phyloP scores from a whole-genome alignment of 2,329 filamentous ascomycete species.

The Microdochium trichocladiopsis region DNA sequence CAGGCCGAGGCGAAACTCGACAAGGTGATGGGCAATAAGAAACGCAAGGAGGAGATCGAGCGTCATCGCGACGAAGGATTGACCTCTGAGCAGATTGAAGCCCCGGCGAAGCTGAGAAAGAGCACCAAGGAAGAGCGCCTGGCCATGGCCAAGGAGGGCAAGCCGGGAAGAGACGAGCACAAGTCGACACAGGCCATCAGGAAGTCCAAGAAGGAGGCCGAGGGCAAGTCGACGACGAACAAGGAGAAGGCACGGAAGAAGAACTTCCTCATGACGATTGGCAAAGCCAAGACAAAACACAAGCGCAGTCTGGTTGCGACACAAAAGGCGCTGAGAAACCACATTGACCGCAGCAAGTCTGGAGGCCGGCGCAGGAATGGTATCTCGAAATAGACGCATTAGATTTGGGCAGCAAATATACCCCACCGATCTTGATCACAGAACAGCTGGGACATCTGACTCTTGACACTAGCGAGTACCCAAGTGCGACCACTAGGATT shows the following conservation, averaged over 20 bases:
- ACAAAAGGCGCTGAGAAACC: constrained; percentile 69
- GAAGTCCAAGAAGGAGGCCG: constrained; percentile 77
- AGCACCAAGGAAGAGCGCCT: constrained; percentile 84
- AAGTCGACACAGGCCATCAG: constrained; percentile 78
- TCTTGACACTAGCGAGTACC: too few species aligned
- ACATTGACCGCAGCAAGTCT: constrained; percentile 75
- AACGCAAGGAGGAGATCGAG: constrained; percentile 39
- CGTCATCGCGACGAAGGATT: constrained; percentile 82
- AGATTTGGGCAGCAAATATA: neutral
- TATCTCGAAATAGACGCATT: constrained; percentile 6
- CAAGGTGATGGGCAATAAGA: constrained; percentile 46
- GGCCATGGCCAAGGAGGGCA: constrained; percentile 74
- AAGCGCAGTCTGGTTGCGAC: constrained; percentile 90
- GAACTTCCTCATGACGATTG: constrained; percentile 97
- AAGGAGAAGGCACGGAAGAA: constrained; percentile 95
- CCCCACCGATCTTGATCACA: neutral
- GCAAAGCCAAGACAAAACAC: constrained; percentile 92
- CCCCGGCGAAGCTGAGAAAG: constrained; percentile 74
- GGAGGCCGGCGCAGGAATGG: constrained; percentile 76
- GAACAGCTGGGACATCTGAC: neutral
- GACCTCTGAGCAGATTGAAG: constrained; percentile 87
- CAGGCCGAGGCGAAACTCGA: constrained; percentile 67
- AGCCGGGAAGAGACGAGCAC: constrained; percentile 70
- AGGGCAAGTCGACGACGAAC: constrained; percentile 96
- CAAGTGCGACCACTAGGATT: too few species aligned